Conservation (phyloP, 1,284 basidiomycete species). For the Ganoderma meredithae region DNA sequence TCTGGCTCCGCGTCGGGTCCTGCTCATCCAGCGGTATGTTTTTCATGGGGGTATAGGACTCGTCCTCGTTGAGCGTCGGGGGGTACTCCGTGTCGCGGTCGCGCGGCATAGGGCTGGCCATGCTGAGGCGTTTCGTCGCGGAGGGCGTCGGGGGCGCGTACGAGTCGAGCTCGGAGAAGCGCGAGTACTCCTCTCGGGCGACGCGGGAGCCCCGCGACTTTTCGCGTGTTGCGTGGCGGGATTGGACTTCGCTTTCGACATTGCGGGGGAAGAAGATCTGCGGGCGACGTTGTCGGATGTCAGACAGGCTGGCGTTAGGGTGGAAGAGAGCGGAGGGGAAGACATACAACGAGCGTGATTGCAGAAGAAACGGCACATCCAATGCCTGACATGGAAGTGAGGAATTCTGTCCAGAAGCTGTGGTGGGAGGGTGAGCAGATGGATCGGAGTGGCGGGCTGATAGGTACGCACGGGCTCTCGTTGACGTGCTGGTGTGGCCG, state of each 20-base stretch:
- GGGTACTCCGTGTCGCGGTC: slow-evolving; percentile 6
- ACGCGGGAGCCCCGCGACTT: slow-evolving; percentile 28
- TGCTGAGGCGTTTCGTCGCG: slow-evolving; percentile 22
- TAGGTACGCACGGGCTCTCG: slow-evolving; percentile 53
- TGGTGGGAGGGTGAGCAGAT: neutral
- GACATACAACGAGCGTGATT: slow-evolving; percentile 74
- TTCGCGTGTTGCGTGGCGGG: slow-evolving; percentile 35
- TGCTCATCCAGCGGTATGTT: neutral
- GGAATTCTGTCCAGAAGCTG: slow-evolving; percentile 57
- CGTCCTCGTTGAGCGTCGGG: neutral
- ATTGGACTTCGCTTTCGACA: slow-evolving; percentile 57
- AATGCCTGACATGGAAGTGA: slow-evolving; percentile 63
- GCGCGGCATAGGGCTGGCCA: slow-evolving; percentile 10
- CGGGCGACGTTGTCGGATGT: neutral
- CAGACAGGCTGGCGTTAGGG: neutral
- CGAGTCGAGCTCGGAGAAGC: slow-evolving; percentile 28
- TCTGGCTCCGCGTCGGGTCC: slow-evolving; percentile 5
- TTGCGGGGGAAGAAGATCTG: slow-evolving; percentile 84
- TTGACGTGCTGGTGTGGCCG: slow-evolving; percentile 69
- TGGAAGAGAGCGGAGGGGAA: neutral
- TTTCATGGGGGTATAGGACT: slow-evolving; percentile 11
- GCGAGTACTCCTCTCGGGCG: slow-evolving; percentile 19
- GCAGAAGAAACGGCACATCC: slow-evolving; percentile 72
- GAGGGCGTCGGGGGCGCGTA: slow-evolving; percentile 15
- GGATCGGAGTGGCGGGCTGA: neutral